Evolutionary conservation across 192 early-diverging fungal species (phyloP).

Genomic region (Oehlia diaphana): DNA sequence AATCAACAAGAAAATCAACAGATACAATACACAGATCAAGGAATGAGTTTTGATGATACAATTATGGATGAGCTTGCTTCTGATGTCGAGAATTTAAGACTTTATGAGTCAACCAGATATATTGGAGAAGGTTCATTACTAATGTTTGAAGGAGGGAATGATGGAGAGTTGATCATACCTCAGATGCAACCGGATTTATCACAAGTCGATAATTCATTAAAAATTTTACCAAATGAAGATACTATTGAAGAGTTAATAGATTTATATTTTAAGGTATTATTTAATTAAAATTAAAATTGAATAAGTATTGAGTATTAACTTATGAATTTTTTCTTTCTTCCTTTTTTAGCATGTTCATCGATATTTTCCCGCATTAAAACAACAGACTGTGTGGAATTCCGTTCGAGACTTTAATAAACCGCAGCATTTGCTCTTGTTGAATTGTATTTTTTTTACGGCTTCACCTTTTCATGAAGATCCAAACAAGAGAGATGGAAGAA

Average conservation of each 20-base stretch:
- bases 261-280: constrained; percentile 17
- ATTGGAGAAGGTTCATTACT: constrained; percentile 26
- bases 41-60: background rate
- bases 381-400: background rate
- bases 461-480: constrained; percentile 26
- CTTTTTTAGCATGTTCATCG: constrained; percentile 24
- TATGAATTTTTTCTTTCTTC: background rate
- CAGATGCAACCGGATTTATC: background rate
- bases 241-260: background rate
- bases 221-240: background rate
- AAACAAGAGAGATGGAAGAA: constrained; percentile 8
- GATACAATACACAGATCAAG: background rate
- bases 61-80: constrained; percentile 8
- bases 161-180: constrained; percentile 8
- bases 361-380: constrained; percentile 12
- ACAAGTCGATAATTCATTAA: background rate
- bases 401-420: constrained; percentile 1
- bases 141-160: background rate
- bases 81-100: background rate
- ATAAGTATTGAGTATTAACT: background rate
- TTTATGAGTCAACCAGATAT: constrained; percentile 23
- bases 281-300: background rate
- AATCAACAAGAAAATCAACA: background rate
- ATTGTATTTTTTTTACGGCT: constrained; percentile 21
- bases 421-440: constrained; percentile 20